phyloP scores from a whole-genome alignment of 495 filamentous ascomycete genomes.

The Astrocystis sublimbata region DNA sequence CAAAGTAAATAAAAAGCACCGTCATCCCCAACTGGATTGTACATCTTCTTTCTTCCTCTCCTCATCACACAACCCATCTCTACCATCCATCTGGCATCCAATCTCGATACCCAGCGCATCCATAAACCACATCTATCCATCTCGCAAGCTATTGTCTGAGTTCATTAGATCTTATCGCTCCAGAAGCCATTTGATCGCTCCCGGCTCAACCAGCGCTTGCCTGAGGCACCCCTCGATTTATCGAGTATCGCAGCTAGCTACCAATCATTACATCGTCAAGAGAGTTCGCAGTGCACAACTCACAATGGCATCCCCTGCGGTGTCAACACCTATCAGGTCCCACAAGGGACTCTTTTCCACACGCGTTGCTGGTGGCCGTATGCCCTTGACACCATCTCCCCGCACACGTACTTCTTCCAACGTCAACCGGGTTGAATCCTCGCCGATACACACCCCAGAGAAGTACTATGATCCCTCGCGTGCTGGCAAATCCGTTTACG shows the following conservation, averaged over 20 bases:
- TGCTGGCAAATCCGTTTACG: constrained; percentile 67
- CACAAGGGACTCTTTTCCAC: constrained; percentile 90
- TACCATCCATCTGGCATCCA: constrained; percentile 19
- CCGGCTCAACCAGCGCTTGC: constrained; percentile 42
- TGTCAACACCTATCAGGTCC: constrained; percentile 91
- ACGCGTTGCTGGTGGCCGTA: constrained; percentile 89
- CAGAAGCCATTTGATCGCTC: constrained; percentile 48
- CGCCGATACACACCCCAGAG: constrained; percentile 82
- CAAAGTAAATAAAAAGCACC: constrained; percentile 23
- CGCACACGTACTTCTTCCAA: constrained; percentile 49
- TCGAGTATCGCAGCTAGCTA: constrained; percentile 52
- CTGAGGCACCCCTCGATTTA: constrained; percentile 49
- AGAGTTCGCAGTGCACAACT: constrained; percentile 44
- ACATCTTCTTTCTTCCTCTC: constrained; percentile 22
- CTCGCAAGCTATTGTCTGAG: constrained; percentile 31
- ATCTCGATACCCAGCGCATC: constrained; percentile 33
- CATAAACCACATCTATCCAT: constrained; percentile 24
- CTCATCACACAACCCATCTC: constrained; percentile 29
- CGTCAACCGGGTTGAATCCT: constrained; percentile 55
- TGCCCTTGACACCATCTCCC: constrained; percentile 92
- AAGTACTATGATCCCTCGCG: constrained; percentile 57
- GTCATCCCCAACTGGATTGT: constrained; percentile 13
- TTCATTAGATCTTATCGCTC: constrained; percentile 47
- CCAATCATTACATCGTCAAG: constrained; percentile 49
- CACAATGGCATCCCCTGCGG: constrained; percentile 83